Conservation (phyloP, 116 monocot species). For the Thalassia testudinum region DNA sequence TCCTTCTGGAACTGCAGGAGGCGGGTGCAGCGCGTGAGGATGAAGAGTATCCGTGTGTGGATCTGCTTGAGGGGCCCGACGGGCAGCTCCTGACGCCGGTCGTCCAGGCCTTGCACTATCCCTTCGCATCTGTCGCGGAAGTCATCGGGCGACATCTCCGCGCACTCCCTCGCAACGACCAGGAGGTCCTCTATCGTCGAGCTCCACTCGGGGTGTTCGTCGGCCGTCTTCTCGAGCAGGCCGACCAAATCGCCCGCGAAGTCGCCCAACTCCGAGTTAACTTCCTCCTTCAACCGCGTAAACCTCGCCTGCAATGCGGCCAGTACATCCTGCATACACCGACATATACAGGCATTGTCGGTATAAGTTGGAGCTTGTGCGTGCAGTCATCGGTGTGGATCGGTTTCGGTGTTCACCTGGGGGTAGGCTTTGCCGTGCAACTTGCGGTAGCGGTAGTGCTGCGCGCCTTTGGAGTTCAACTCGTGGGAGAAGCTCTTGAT, state of each 20-base stretch:
- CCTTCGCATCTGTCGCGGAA: conserved; percentile 62
- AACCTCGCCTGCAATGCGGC: conserved; percentile 40
- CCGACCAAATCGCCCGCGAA: conserved; percentile 57
- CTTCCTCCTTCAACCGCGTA: conserved; percentile 52
- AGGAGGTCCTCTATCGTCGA: conserved; percentile 58
- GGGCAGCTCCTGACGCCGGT: conserved; percentile 60
- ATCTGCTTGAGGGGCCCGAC: conserved; percentile 64
- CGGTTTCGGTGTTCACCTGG: conserved; percentile 15
- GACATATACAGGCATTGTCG: background rate
- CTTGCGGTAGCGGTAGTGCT: conserved; percentile 27
- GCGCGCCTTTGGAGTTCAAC: conserved; percentile 30
- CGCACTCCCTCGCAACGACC: conserved; percentile 47
- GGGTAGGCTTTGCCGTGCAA: conserved; percentile 24
- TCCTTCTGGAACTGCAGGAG: conserved; percentile 83
- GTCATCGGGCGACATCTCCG: conserved; percentile 52
- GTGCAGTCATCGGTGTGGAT: no score
- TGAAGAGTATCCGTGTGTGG: conserved; percentile 75
- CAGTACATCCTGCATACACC: conserved; percentile 34
- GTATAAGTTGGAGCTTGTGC: background rate
- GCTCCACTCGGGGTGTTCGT: conserved; percentile 33
- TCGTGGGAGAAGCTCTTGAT: conserved; percentile 93
- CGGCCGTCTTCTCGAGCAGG: conserved; percentile 30
- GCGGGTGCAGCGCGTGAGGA: conserved; percentile 88
- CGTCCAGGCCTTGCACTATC: conserved; percentile 70
- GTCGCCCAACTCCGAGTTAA: conserved; percentile 52